phyloP scores from a whole-genome alignment of 768 basidiomycete genomes.

The Lanmaoa rubissima region DNA sequence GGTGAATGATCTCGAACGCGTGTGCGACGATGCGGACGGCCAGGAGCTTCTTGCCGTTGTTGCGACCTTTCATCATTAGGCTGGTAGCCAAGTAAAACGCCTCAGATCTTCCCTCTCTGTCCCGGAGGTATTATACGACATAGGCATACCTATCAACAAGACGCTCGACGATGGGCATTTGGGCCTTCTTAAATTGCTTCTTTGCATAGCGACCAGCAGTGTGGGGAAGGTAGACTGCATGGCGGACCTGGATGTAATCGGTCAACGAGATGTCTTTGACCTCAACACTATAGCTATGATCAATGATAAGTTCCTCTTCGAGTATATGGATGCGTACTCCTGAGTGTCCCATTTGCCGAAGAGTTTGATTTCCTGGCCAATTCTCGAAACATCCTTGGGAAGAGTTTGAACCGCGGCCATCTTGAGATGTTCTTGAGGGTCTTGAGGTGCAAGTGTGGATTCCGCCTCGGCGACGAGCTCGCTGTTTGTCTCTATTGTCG shows the following conservation, averaged over 20 bases:
- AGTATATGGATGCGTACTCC: constrained; percentile 60
- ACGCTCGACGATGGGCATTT: constrained; percentile 99
- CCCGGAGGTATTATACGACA: neutral
- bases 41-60: constrained; percentile 99
- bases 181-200: constrained; percentile 99
- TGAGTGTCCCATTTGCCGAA: constrained; percentile 99
- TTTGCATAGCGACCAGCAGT: constrained; percentile 99
- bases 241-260: constrained; percentile 99
- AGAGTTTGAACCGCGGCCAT: constrained; percentile 72
- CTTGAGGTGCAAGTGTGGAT: constrained; percentile 18
- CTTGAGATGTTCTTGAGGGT: constrained; percentile 40
- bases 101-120: constrained; percentile 1
- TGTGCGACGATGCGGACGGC: constrained; percentile 99
- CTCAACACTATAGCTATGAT: constrained; percentile 66
- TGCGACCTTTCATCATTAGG: constrained; percentile 99
- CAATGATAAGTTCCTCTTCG: constrained; percentile 7
- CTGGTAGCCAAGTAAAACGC: constrained; percentile 37
- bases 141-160: constrained; percentile 85
- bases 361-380: constrained; percentile 88
- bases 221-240: constrained; percentile 96
- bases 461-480: constrained; percentile 23
- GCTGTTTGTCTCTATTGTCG: constrained; percentile 23
- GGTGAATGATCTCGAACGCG: constrained; percentile 99
- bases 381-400: constrained; percentile 77
- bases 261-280: constrained; percentile 99